Evolutionary conservation across 495 filamentous ascomycete species (phyloP), one percentile per base, ranked within the genome.

Genomic region (Trypethelium eluteriae): DNA sequence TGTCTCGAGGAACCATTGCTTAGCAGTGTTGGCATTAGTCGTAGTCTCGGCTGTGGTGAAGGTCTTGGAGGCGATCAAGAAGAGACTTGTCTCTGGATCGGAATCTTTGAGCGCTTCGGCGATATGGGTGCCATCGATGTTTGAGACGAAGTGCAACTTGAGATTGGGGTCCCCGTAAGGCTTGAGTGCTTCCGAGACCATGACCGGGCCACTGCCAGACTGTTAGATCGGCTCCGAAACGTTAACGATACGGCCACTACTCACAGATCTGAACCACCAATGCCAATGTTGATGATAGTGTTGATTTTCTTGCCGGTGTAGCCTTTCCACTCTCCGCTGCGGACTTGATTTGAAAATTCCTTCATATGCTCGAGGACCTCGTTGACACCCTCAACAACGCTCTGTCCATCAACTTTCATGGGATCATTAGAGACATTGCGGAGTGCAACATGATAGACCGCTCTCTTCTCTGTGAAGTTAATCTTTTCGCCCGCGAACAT

Each of bases 401-500:
- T 93, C 80, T 93, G 84, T 64, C 95, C 95, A 67, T 98, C 88
- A 25, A 98, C 95, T 79, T 89, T 80, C 90, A 98, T 95, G 62
- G 88, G 83, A 83, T 88, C 81, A 74, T 90, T 91, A 74, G 83
- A 82, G 65, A 89, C 85, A 76, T 98, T 98, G 75, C 94, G 89
- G 74, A 98, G 80, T 53, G 95, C 95, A 71, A 88, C 85, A 78
- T 98, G 94, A 81, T 96, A 96, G 68, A 98, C 94, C 69, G 94
- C 94, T 65, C 95, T 87, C 72, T 94, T 81, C 83, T 98, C 94
- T 56, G 94, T 98, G 81, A 96, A 96, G 85, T 98, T 98, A 83
- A 98, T 98, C 84, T 93, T 91, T 75, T 97, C 89, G 70, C 94
- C 94, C 44, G 85, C 86, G 79, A 98, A 98, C 93, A 98, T 96